A percentile compares a stretch with the other conserved stretches of the same genome.
Conservation (phyloP, 129 eudicot genomes). For the Heracleum sosnowskyi region DNA sequence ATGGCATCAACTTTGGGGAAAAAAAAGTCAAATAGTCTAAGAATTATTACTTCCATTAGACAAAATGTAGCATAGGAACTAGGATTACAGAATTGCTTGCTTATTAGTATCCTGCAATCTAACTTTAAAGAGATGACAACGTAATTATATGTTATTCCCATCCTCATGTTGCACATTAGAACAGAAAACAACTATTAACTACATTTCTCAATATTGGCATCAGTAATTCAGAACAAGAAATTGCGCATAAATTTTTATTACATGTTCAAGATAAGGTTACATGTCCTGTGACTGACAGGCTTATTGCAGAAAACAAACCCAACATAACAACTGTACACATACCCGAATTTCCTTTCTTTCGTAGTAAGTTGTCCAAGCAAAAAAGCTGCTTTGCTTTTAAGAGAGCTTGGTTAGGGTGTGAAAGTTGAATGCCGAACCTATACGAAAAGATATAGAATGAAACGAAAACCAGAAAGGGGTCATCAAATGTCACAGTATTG, state of each 20-base stretch:
- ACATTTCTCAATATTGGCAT: background rate
- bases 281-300: too few species aligned
- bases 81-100: background rate
- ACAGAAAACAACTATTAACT: background rate
- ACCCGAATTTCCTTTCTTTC: conserved; percentile 69
- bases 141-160: background rate
- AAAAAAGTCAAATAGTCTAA: background rate
- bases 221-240: background rate
- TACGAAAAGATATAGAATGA: background rate
- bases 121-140: background rate
- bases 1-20: background rate
- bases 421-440: conserved; percentile 44
- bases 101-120: background rate
- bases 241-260: background rate
- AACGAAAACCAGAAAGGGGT: conserved; percentile 2
- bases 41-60: background rate
- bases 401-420: conserved; percentile 75
- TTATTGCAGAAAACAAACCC: conserved; percentile 6
- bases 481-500: background rate
- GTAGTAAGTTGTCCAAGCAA: conserved; percentile 65
- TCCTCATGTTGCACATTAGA: background rate
- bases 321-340: conserved; percentile 8
- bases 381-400: conserved; percentile 84
- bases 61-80: background rate
- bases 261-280: too few species aligned